These are phyloP conservation scores for Coelastrella sp. DNA, from an alignment of 139 green algal genomes.

Conservation along the genomic window DNA sequence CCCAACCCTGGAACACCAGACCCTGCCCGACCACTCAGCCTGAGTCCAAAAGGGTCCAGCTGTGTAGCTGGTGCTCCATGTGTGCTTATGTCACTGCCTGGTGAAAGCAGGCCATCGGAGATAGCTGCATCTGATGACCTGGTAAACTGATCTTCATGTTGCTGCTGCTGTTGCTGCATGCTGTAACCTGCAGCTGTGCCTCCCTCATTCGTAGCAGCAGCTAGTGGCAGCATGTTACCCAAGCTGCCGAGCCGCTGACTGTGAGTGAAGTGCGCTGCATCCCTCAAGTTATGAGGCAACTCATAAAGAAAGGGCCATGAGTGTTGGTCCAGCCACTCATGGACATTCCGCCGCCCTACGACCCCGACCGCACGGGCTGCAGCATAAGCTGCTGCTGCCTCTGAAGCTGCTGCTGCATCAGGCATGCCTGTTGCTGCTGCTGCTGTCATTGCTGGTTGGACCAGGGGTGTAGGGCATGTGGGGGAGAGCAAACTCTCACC, in stretches of 20 bases:
- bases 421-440: not conserved
- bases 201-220: not conserved
- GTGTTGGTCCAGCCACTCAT: slow-evolving; percentile 47
- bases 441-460: slow-evolving; percentile 24
- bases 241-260: not conserved
- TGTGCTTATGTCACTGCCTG: too few species aligned
- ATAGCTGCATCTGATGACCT: too few species aligned
- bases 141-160: too few species aligned
- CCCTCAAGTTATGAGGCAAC: slow-evolving; percentile 8
- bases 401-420: not conserved
- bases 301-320: slow-evolving; percentile 30
- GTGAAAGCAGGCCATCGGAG: too few species aligned
- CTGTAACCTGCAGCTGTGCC: not conserved
- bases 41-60: too few species aligned
- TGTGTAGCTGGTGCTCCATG: too few species aligned
- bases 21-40: too few species aligned
- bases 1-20: too few species aligned
- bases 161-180: not conserved
- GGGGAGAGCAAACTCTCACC: slow-evolving; percentile 28
- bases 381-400: not conserved
- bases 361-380: not conserved
- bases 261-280: not conserved
- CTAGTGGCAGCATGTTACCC: not conserved
- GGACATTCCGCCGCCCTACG: slow-evolving; percentile 19
- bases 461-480: slow-evolving; percentile 41